phyloP scores from a whole-genome alignment of 2,329 filamentous ascomycete genomes.

The Cadophora sp. region DNA sequence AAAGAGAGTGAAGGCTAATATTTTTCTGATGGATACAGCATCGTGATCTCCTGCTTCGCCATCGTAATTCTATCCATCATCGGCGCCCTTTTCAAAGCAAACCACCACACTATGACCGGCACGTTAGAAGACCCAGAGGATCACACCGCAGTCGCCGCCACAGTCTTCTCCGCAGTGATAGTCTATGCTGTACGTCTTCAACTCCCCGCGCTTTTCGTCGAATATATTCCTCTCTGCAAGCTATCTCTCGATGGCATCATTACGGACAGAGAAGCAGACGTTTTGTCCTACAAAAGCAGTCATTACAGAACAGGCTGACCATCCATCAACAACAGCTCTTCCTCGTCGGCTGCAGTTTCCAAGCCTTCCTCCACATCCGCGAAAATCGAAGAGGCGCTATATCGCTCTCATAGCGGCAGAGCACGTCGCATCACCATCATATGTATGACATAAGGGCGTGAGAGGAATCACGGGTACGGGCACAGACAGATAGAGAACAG shows the following conservation, averaged over 20 bases:
- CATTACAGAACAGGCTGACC: neutral
- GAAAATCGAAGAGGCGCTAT: slow-evolving; percentile 86
- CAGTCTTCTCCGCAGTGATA: slow-evolving; percentile 86
- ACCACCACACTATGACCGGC: slow-evolving; percentile 86
- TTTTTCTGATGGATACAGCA: slow-evolving; percentile 57
- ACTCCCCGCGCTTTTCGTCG: slow-evolving; percentile 10
- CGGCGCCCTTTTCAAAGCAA: slow-evolving; percentile 75
- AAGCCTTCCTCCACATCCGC: slow-evolving; percentile 85
- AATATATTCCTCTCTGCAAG: neutral
- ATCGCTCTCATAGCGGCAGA: slow-evolving; percentile 59
- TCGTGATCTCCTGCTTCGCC: slow-evolving; percentile 70
- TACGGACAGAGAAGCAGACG: neutral
- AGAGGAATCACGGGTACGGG: neutral
- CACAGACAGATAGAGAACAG: slow-evolving; percentile 14
- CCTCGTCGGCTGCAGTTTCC: slow-evolving; percentile 88
- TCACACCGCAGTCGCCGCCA: slow-evolving; percentile 78
- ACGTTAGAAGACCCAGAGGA: slow-evolving; percentile 72
- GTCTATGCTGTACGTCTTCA: slow-evolving; percentile 79
- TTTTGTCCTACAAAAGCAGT: too few relatives aligned
- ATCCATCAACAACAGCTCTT: slow-evolving; percentile 67
- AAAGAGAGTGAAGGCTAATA: slow-evolving; percentile 12
- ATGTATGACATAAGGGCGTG: slow-evolving; percentile 9
- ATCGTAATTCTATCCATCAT: slow-evolving; percentile 69
- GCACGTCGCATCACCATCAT: neutral
- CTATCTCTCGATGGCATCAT: neutral